A percentile compares a stretch with the other conserved stretches of the same genome.
phyloP scores from a whole-genome alignment of 805 yeast genomes.

The Cyberlindnera mississippiensis region DNA sequence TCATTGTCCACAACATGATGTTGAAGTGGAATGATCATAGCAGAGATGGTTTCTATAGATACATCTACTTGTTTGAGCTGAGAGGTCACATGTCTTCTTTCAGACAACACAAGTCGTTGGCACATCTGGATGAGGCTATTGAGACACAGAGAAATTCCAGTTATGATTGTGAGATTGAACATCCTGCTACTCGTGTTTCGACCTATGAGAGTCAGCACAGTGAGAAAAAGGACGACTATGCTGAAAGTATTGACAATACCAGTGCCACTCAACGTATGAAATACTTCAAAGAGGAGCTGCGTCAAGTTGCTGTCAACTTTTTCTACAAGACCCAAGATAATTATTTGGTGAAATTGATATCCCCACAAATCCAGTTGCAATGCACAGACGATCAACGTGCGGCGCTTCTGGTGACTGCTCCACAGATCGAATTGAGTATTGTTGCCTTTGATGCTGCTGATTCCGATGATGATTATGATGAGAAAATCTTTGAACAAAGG shows the following conservation, averaged over 20 bases:
- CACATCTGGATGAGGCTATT: constrained; percentile 47
- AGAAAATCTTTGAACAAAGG: constrained; percentile 56
- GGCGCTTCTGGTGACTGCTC: constrained; percentile 69
- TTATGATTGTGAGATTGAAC: constrained; percentile 11
- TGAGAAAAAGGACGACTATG: constrained; percentile 7
- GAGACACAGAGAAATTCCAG: constrained; percentile 29
- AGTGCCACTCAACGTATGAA: constrained; percentile 32
- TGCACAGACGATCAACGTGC: constrained; percentile 49
- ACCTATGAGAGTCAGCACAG: constrained; percentile 17
- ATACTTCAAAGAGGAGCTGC: constrained; percentile 50
- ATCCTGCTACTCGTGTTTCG: constrained; percentile 17
- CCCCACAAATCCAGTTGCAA: constrained; percentile 80
- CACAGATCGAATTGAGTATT: constrained; percentile 63
- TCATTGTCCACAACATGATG: constrained; percentile 66
- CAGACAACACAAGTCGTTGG: constrained; percentile 45
- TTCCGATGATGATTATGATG: constrained; percentile 38
- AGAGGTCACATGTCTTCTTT: constrained; percentile 42
- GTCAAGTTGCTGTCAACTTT: constrained; percentile 35
- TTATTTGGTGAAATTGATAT: constrained; percentile 60
- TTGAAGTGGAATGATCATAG: constrained; percentile 74
- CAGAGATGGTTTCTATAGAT: constrained; percentile 60
- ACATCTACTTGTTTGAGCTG: constrained; percentile 46
- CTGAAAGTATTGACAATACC: constrained; percentile 12
- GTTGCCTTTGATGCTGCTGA: constrained; percentile 54
- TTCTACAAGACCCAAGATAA: constrained; percentile 43